Evolutionary conservation across 768 basidiomycete species (phyloP), one percentile per base, ranked within the genome.

Genomic region (Rhodotorula graminis): DNA sequence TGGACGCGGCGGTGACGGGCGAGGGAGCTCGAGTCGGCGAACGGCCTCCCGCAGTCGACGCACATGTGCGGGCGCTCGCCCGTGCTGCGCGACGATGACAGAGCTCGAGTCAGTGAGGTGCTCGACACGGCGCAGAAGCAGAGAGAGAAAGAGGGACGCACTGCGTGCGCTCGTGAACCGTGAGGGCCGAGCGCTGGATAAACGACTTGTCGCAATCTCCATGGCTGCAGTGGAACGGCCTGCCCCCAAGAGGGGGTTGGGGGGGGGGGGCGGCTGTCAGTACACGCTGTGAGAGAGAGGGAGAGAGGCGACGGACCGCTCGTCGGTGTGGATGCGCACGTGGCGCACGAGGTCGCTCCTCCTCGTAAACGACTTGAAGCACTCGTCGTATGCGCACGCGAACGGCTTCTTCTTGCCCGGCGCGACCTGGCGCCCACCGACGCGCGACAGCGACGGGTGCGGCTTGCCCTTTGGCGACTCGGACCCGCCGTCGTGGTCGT

Each of bases 21-120:
- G 46, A 63, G 46, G 19, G 61, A 63, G 61, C 61, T 63, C 47
- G 47, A 50, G 33, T 63, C 61, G 31, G 31, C 12, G 49, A 63
- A 63, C 3, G 61, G 10, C 3, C 49, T 49, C 6, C 23, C 10
- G 49, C 61, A 63, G 63, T 73, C 71, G 83, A 92, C 90, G 82
- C 92, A 94, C 64, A 85, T 87, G 80, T 94, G 92, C 16, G 92
- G 92, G 78, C 91, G 90, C 83, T 93, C 92, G 52, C 92, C 92
- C 8, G 92, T 64, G 78, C 79, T 82, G 81, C 49, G 70, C 77
- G 55, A 46, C 14, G 44, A 12, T 7, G 29, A 3, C 21, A 5
- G 2, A n/a, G 53, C 15, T 8, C 9, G 9, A 14, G 57, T 40
- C 57, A 58, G 58, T 10, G 23, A 0, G 16, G 23, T 23, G 29